These are phyloP conservation scores for Salvia miltiorrhiza DNA, from an alignment of 257 asterid genomes.

Conservation along the genomic window DNA sequence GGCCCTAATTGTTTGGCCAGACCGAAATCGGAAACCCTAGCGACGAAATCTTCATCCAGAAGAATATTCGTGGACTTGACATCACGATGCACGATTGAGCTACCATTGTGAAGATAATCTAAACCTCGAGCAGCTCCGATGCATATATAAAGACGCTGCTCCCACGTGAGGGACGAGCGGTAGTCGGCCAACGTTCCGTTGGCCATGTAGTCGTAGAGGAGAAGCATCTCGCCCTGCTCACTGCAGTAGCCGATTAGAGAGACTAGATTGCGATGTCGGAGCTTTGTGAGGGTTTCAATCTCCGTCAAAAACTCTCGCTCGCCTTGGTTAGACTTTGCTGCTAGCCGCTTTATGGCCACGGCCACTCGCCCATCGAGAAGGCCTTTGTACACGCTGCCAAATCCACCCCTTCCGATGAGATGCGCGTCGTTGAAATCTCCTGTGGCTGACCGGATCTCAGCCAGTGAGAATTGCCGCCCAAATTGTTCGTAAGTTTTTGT, in stretches of 20 bases:
- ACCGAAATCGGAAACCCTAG: conserved; percentile 58
- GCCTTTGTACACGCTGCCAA: conserved; percentile 41
- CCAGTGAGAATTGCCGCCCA: conserved; percentile 33
- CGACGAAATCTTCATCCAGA: conserved; percentile 37
- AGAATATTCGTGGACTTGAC: conserved; percentile 50
- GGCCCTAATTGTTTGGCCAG: conserved; percentile 34
- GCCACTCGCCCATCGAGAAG: conserved; percentile 22
- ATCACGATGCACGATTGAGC: conserved; percentile 44
- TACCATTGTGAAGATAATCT: not conserved
- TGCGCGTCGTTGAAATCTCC: conserved; percentile 25
- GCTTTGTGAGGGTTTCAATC: conserved; percentile 36
- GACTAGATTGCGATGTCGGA: conserved; percentile 40
- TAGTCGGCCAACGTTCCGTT: not conserved
- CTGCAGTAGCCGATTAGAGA: conserved; percentile 48
- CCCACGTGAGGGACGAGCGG: not conserved
- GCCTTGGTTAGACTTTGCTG: conserved; percentile 39
- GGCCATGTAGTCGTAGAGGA: conserved; percentile 44
- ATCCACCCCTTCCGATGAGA: conserved; percentile 42
- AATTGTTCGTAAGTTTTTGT: conserved; percentile 10
- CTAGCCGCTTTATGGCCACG: conserved; percentile 41
- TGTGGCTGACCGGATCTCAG: conserved; percentile 34
- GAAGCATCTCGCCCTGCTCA: conserved; percentile 34
- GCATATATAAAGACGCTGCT: not conserved
- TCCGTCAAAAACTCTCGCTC: conserved; percentile 35
- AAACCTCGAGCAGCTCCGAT: not conserved